Percentiles rank a stretch among this genome's conserved stretches.
Conservation (phyloP, 345 rosid genomes). For the Aethionema arabicum region DNA sequence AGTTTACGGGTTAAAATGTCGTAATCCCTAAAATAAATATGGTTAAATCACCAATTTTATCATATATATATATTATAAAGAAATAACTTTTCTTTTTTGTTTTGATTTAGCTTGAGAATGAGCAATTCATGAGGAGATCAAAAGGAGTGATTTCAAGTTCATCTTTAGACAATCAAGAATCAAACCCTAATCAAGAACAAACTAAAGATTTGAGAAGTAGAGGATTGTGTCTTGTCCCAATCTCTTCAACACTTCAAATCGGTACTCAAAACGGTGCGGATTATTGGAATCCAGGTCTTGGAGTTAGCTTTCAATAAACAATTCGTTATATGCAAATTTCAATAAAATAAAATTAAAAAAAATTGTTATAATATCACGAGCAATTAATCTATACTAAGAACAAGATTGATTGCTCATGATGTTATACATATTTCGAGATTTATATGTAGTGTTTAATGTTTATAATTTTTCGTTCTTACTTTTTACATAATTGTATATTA, state of each 20-base stretch:
- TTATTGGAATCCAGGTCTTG: conserved; percentile 73
- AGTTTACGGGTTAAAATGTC: too few relatives aligned
- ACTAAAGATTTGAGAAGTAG: conserved; percentile 62
- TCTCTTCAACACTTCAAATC: conserved; percentile 65
- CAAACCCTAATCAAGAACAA: conserved; percentile 35
- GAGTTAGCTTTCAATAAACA: conserved; percentile 41
- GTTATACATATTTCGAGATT: conserved; percentile 38
- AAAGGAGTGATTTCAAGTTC: conserved; percentile 40
- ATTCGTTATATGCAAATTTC: neutral
- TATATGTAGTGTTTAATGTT: conserved; percentile 16
- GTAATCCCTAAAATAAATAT: too few relatives aligned
- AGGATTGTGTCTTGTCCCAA: conserved; percentile 83
- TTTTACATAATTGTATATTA: too few relatives aligned
- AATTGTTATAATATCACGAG: conserved; percentile 59
- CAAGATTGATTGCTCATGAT: conserved; percentile 78
- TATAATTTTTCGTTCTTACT: neutral
- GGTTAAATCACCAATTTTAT: too few relatives aligned
- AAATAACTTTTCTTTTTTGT: neutral
- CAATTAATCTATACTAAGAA: conserved; percentile 50
- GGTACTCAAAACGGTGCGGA: conserved; percentile 70
- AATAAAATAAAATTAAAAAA: conserved; percentile 1
- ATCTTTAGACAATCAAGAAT: conserved; percentile 32
- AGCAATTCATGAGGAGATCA: conserved; percentile 47
- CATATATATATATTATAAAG: too few relatives aligned
- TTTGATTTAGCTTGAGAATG: conserved; percentile 52